Evolutionary conservation across 371 early-diverging fungal species (phyloP).

Genomic region (Mucor circinelloides): DNA sequence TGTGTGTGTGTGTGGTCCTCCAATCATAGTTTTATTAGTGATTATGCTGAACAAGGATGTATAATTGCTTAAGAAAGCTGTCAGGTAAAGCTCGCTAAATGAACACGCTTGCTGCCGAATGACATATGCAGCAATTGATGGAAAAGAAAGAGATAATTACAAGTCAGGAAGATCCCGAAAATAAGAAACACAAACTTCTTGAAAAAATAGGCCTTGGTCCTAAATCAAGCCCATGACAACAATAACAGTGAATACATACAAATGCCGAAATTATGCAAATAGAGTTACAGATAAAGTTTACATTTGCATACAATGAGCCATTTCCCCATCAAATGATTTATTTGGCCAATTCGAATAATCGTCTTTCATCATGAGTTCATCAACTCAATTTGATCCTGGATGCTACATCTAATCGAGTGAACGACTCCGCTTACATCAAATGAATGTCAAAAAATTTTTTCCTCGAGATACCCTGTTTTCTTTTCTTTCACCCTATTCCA

Average conservation of each 20-base stretch:
- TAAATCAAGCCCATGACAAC: background rate
- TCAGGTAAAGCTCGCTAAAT: too few species aligned
- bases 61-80: too few species aligned
- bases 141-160: too few species aligned
- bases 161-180: too few species aligned
- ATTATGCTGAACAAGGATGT: too few species aligned
- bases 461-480: background rate
- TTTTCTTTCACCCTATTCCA: background rate
- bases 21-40: background rate
- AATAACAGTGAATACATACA: background rate
- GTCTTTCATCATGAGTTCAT: background rate
- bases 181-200: too few species aligned
- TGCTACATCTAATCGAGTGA: background rate
- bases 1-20: background rate
- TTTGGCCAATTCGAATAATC: slow-evolving; percentile 27
- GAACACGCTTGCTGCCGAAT: too few species aligned
- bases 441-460: background rate
- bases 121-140: too few species aligned
- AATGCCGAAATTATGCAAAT: background rate
- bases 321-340: too few species aligned
- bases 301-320: too few species aligned
- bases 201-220: too few species aligned
- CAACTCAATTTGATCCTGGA: background rate
- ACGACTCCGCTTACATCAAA: background rate
- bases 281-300: background rate